Evolutionary conservation across 306 rosid species (phyloP), one percentile per base, ranked within the genome.

Genomic region (Prosopis cineraria): DNA sequence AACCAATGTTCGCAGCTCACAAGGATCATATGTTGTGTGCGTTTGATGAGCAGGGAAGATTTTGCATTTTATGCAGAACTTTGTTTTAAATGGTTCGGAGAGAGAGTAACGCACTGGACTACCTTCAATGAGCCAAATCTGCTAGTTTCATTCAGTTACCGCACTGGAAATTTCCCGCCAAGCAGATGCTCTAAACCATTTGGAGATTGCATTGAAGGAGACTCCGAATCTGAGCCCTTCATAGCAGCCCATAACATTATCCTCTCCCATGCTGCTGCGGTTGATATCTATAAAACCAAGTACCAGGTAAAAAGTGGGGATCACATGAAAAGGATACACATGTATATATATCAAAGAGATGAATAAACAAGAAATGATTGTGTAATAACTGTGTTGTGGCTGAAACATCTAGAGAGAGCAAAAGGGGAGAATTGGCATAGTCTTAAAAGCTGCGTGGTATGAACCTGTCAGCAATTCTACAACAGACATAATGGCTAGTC

Each of bases 221-320:
- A 93, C 72, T 88, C 96, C 5, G 90, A 78, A 76, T 88, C 4
- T 17, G 96, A 91, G 76, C 97, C 94, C 64, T 88, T 85, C n/a
- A 45, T 91, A 39, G 93, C 84, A 45, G 93, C 93, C 19, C 88
- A 87, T 72, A 91, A 91, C 65, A 76, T 89, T 1, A 84, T 93
- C 43, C 70, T 85, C 37, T 82, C 98, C 5, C 98, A 93, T 65
- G 84, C 93, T 1, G 81, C 89, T 63, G 90, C 88, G 20, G 93
- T 87, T 68, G 10, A 85, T 33, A 22, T 83, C 2, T 93, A 91
- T 56, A 78, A 84, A 80, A 81, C 88, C 64, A 85, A 85, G 65
- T 91, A 91, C 67, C 96, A 89, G 84, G 96, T 84, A 70, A n/a
- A n/a, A n/a, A n/a, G n/a, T n/a, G n/a, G n/a, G n/a, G n/a, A n/a